Conservation (phyloP, 2,329 filamentous ascomycete species). For the Paecilomyces variotii region DNA sequence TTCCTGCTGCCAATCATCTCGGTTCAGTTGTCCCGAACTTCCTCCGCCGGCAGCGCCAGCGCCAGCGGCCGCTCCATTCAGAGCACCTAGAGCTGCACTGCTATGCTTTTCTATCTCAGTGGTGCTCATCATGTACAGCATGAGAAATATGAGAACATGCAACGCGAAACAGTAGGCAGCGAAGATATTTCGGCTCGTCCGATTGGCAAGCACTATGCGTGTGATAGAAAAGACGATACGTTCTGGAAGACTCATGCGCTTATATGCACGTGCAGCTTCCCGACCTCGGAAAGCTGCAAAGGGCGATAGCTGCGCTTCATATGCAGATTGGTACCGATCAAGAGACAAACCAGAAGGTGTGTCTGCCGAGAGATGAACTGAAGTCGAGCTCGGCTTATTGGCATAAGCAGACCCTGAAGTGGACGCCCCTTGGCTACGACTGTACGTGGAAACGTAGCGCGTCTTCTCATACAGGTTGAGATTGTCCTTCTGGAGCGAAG, state of each 20-base stretch:
- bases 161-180: constrained; percentile 83
- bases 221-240: constrained; percentile 85
- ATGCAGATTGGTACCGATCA: constrained; percentile 82
- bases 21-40: constrained; percentile 25
- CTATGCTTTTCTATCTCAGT: constrained; percentile 57
- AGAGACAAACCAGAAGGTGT: constrained; percentile 58
- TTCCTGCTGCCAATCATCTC: constrained; percentile 58
- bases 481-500: constrained; percentile 91
- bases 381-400: constrained; percentile 66
- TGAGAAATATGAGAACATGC: constrained; percentile 78
- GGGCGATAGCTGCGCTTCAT: constrained; percentile 90
- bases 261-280: constrained; percentile 83
- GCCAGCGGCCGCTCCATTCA: constrained; percentile 32
- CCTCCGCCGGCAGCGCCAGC: constrained; percentile 22
- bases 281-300: constrained; percentile 94
- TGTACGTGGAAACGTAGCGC: constrained; percentile 90
- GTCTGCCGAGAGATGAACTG: constrained; percentile 53
- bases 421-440: constrained; percentile 55
- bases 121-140: constrained; percentile 76
- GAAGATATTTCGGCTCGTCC: constrained; percentile 88
- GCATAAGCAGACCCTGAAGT: constrained; percentile 56
- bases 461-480: constrained; percentile 96
- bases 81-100: constrained; percentile 48
- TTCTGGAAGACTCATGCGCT: constrained; percentile 87
- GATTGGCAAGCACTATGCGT: constrained; percentile 79